These are phyloP conservation scores for Fusarium pseudograminearum DNA, from an alignment of 2,329 filamentous ascomycete genomes.

Conservation along the genomic window DNA sequence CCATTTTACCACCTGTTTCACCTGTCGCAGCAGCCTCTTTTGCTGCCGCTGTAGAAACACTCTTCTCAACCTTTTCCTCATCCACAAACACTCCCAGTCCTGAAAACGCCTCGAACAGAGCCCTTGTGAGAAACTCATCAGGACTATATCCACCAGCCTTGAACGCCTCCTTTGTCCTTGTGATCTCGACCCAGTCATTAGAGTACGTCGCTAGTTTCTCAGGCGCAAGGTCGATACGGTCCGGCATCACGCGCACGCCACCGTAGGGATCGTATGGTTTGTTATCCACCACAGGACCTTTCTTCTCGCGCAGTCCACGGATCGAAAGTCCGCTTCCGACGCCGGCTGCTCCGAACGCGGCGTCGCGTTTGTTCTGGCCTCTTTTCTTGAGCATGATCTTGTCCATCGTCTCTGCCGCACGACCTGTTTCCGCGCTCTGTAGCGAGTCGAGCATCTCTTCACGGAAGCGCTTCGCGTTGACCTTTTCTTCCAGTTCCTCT, in stretches of 20 bases:
- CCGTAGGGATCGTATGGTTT: constrained; percentile 91
- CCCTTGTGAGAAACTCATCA: constrained; percentile 82
- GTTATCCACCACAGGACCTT: constrained; percentile 63
- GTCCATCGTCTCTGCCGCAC: constrained; percentile 69
- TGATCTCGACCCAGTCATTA: constrained; percentile 77
- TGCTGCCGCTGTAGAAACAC: constrained; percentile 51
- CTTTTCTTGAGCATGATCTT: constrained; percentile 80
- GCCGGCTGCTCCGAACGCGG: constrained; percentile 52
- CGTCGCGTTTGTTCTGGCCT: constrained; percentile 62
- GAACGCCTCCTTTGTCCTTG: constrained; percentile 73
- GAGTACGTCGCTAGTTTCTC: constrained; percentile 73
- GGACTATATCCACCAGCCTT: constrained; percentile 86
- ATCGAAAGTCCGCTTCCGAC: constrained; percentile 68
- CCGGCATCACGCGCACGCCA: constrained; percentile 74
- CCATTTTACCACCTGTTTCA: constrained; percentile 57
- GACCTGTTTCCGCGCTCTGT: constrained; percentile 68
- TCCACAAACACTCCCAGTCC: constrained; percentile 88
- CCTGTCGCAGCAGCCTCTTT: constrained; percentile 53
- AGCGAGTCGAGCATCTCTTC: constrained; percentile 78
- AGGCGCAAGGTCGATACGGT: constrained; percentile 72
- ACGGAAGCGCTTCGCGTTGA: constrained; percentile 70
- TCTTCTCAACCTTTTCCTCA: constrained; percentile 72
- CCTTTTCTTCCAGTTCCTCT: constrained; percentile 78
- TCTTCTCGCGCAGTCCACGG: constrained; percentile 80
- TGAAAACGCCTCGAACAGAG: constrained; percentile 89